A percentile compares a stretch with the other conserved stretches of the same genome.
Evolutionary conservation across 139 green algal species (phyloP).

Genomic region (Micractinium sp.): DNA sequence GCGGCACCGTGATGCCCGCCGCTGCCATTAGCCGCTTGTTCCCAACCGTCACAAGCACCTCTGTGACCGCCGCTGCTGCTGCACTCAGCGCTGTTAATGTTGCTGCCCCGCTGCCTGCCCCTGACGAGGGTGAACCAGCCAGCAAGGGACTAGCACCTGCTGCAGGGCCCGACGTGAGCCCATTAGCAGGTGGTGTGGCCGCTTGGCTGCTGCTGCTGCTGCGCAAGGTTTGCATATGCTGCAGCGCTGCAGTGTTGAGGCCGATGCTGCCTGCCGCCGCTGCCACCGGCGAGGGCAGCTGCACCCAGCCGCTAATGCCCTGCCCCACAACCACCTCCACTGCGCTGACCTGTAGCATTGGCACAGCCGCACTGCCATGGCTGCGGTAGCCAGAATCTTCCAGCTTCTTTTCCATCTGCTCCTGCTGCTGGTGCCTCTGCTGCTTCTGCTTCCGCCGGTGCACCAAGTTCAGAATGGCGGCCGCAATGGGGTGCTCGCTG

Average conservation of each 20-base stretch:
- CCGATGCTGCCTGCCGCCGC: constrained; percentile 1
- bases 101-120: constrained; percentile 30
- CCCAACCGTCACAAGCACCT: constrained; percentile 68
- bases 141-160: background rate
- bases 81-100: background rate
- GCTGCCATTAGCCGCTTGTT: constrained; percentile 80
- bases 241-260: constrained; percentile 12
- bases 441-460: constrained; percentile 29
- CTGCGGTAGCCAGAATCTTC: background rate
- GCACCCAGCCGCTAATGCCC: constrained; percentile 50
- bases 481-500: constrained; percentile 92
- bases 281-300: background rate
- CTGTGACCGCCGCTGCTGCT: background rate
- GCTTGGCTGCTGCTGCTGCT: background rate
- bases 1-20: constrained; percentile 54
- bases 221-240: constrained; percentile 20
- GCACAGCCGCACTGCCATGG: background rate
- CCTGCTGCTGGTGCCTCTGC: constrained; percentile 7
- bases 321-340: constrained; percentile 40
- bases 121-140: background rate
- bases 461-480: constrained; percentile 70
- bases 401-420: background rate
- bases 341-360: background rate
- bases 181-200: background rate
- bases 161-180: no score